Conservation (phyloP, 306 rosid genomes). For the Dryas drummondii region DNA sequence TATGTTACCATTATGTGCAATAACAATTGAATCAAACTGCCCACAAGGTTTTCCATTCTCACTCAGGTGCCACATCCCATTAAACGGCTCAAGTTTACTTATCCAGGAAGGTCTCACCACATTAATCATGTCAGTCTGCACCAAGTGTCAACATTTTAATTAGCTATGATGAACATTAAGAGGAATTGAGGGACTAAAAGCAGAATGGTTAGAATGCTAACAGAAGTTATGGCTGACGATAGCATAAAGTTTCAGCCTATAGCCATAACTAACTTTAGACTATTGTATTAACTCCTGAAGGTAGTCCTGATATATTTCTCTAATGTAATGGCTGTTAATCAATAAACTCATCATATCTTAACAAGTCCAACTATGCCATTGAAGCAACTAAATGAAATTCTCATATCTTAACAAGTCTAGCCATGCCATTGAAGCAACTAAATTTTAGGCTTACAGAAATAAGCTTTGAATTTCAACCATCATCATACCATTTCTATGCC, state of each 20-base stretch:
- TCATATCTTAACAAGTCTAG: background rate
- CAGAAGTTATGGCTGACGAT: background rate
- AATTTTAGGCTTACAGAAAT: background rate
- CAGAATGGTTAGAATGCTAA: background rate
- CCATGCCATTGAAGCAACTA: background rate
- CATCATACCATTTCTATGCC: background rate
- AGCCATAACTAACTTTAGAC: background rate
- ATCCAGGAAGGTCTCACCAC: constrained; percentile 89
- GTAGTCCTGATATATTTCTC: no score
- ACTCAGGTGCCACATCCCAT: constrained; percentile 94
- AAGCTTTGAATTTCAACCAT: background rate
- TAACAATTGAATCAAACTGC: constrained; percentile 77
- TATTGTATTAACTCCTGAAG: background rate
- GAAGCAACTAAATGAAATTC: background rate
- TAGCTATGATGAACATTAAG: constrained; percentile 13
- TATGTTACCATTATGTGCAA: constrained; percentile 83
- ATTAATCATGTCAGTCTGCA: constrained; percentile 64
- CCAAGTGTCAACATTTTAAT: constrained; percentile 23
- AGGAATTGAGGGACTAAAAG: constrained; percentile 7
- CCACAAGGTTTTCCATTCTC: constrained; percentile 89
- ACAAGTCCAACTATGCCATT: background rate
- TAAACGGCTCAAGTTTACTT: constrained; percentile 85
- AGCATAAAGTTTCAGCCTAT: background rate
- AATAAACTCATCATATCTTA: background rate
- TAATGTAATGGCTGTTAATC: no score